Evolutionary conservation across 768 basidiomycete genomes (phyloP), one percentile per base, ranked within the genome.

Genomic region (Russula vinacea): DNA sequence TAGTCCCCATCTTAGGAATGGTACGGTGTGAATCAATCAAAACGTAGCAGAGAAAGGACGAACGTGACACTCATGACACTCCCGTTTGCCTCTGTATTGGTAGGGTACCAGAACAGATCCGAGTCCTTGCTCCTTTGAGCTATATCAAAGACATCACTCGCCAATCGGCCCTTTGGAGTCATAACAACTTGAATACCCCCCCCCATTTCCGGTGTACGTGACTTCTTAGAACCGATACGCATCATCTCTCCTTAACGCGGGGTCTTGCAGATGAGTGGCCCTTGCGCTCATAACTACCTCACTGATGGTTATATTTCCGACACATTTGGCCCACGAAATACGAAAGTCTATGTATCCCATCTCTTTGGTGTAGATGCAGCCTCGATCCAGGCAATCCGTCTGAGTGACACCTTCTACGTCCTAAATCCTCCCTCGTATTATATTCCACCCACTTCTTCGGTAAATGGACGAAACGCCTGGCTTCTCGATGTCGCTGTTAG

Each of bases 281-380:
- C 42, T 19, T 3, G 17, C 42, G 42, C 42, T 44, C 7, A n/a
- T n/a, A n/a, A 29, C 29, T 29, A 29, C 45, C 59, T 37, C 24
- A 35, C 40, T 32, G 64, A 67, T 11, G 60, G 64, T 8, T 66
- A 60, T 45, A 56, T 67, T 24, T 14, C 59, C 24, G 11, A 66
- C 22, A 62, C 57, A 29, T 67, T 67, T 45, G 13, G 5, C 1
- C n/a, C 67, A 0, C 49, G 40, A 32, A 19, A 7, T 33, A 49
- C 59, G 26, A 44, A 49, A 26, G 10, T 29, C 0, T 67, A 58
- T n/a, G 13, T 67, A 9, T 17, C n/a, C 26, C 5, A 16, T 19
- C 59, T 67, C 17, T 58, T 61, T 56, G 58, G 55, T 17, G 26
- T 57, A 7, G 19, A 35, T 5, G 22, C 56, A 17, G 13, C 26